These are phyloP conservation scores for Fomitiporia mediterranea DNA, from an alignment of 1,284 basidiomycete genomes.

Conservation along the genomic window DNA sequence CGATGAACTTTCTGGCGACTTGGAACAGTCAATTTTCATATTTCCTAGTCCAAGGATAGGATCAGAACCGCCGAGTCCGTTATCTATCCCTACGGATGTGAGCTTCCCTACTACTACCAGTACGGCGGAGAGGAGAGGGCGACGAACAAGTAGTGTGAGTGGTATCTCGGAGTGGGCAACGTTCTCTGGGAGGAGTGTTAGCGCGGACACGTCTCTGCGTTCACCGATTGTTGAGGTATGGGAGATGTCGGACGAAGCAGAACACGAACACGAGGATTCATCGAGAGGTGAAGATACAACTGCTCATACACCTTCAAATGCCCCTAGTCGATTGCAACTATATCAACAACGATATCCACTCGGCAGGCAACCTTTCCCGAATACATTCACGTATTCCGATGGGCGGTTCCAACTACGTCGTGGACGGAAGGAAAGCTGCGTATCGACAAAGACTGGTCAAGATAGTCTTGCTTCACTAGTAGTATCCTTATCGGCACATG, in stretches of 20 bases:
- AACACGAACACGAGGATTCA: conserved; percentile 21
- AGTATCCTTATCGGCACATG: neutral
- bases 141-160: neutral
- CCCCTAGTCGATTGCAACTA: conserved; percentile 22
- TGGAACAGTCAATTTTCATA: conserved; percentile 32
- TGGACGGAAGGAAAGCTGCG: neutral
- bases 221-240: conserved; percentile 26
- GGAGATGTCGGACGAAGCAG: conserved; percentile 26
- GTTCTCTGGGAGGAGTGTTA: conserved; percentile 10
- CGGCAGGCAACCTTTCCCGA: conserved; percentile 3
- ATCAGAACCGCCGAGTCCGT: conserved; percentile 22
- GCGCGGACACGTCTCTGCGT: conserved; percentile 15
- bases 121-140: neutral
- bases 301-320: conserved; percentile 14
- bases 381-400: conserved; percentile 6
- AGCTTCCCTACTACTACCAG: conserved; percentile 9
- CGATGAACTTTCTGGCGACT: conserved; percentile 13
- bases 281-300: conserved; percentile 11
- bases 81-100: conserved; percentile 24
- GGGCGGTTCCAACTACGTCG: conserved; percentile 13
- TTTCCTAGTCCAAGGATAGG: conserved; percentile 32
- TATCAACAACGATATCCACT: conserved; percentile 11
- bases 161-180: conserved; percentile 9
- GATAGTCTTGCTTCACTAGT: neutral
- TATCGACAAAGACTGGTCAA: conserved; percentile 8